These are phyloP conservation scores for Talaromyces stipitatus DNA, from an alignment of 495 filamentous ascomycete genomes.

Conservation along the genomic window DNA sequence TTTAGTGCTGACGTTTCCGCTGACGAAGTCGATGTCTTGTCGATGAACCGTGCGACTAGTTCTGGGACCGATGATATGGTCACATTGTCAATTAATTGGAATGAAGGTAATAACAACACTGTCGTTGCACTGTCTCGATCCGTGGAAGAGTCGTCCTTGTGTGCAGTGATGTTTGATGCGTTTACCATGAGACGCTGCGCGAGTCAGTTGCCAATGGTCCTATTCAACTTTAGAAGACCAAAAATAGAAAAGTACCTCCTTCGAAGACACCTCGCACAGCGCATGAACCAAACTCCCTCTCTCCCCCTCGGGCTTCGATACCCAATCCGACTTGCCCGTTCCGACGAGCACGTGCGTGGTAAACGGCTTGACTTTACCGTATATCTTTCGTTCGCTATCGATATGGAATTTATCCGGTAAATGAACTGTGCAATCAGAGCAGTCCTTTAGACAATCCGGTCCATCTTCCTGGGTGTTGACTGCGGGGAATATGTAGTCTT, in stretches of 20 bases:
- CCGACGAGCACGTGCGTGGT: constrained; percentile 82
- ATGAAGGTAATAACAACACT: constrained; percentile 79
- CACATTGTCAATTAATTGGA: constrained; percentile 76
- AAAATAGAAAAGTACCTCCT: constrained; percentile 56
- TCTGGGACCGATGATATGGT: constrained; percentile 57
- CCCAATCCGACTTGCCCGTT: constrained; percentile 91
- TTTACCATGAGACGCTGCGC: constrained; percentile 79
- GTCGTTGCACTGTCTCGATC: constrained; percentile 50
- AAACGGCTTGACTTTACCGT: constrained; percentile 80
- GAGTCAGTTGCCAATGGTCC: constrained; percentile 5
- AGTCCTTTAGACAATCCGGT: constrained; percentile 81
- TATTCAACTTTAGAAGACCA: neutral
- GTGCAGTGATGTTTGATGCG: constrained; percentile 77
- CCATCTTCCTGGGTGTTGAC: constrained; percentile 67
- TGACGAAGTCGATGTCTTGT: constrained; percentile 18
- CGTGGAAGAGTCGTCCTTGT: constrained; percentile 27
- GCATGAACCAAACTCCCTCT: constrained; percentile 90
- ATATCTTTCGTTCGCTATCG: constrained; percentile 66
- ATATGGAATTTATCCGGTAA: constrained; percentile 68
- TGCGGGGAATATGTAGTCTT: constrained; percentile 32
- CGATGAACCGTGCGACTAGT: constrained; percentile 62
- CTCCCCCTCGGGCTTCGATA: constrained; percentile 74
- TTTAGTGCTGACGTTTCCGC: constrained; percentile 18
- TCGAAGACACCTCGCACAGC: constrained; percentile 47
- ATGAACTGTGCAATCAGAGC: constrained; percentile 65